Evolutionary conservation across 805 yeast genomes (phyloP).

Genomic region (Brettanomyces sp.): DNA sequence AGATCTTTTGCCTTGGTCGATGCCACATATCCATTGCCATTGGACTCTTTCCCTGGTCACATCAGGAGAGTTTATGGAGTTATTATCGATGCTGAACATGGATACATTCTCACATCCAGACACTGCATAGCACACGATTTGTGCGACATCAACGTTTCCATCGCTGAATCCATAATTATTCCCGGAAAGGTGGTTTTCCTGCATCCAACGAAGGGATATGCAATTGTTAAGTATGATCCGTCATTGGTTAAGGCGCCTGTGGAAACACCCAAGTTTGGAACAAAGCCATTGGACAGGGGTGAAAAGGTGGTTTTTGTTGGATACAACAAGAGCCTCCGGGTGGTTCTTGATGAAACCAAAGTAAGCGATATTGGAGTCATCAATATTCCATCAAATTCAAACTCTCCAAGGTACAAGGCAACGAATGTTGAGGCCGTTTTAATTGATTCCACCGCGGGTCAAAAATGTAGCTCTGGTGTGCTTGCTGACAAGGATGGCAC

Average conservation of each 20-base stretch:
- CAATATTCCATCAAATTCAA: slow-evolving; percentile 58
- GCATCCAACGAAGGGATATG: slow-evolving; percentile 84
- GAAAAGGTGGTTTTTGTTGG: slow-evolving; percentile 75
- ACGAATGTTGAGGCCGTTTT: slow-evolving; percentile 72
- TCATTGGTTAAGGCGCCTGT: slow-evolving; percentile 61
- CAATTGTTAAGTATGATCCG: slow-evolving; percentile 78
- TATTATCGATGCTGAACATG: slow-evolving; percentile 70
- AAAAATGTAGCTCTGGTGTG: slow-evolving; percentile 69
- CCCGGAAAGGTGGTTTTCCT: slow-evolving; percentile 75
- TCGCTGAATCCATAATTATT: slow-evolving; percentile 77
- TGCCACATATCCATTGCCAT: slow-evolving; percentile 52
- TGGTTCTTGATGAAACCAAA: slow-evolving; percentile 64
- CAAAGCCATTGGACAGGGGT: slow-evolving; percentile 57
- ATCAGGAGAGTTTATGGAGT: slow-evolving; percentile 65
- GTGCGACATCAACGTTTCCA: slow-evolving; percentile 63
- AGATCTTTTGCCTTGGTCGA: slow-evolving; percentile 67
- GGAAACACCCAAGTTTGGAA: slow-evolving; percentile 53
- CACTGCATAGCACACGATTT: slow-evolving; percentile 75
- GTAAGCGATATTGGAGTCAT: slow-evolving; percentile 71
- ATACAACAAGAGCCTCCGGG: slow-evolving; percentile 57
- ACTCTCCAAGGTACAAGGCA: slow-evolving; percentile 76
- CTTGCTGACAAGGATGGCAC: slow-evolving; percentile 70
- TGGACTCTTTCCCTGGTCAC: slow-evolving; percentile 66
- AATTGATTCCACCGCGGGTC: slow-evolving; percentile 62
- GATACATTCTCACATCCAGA: slow-evolving; percentile 73